Base-by-base conservation (phyloP, 768 basidiomycete species). In the Clathrus columnatus region DNA sequence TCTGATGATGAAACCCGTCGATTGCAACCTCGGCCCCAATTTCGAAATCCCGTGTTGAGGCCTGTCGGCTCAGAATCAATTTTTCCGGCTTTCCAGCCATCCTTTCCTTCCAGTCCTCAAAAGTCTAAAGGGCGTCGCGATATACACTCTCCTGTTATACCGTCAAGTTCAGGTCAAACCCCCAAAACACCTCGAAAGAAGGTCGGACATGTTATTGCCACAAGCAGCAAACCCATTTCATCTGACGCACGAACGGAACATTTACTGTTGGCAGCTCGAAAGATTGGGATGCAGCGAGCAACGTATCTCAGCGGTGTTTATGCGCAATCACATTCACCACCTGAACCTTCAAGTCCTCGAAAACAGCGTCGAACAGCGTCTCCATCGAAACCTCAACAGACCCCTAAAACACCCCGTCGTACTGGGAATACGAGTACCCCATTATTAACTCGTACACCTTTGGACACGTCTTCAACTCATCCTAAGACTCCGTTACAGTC, bases 241-340 rank as follows among this genome's bases (percentile, higher is more conserved):
- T 53, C 83, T 1, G 87, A 90, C 58, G 87, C 87, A 4, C 77
- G 83, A 46, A 73, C 76, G 0, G 87, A 89, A 61, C 85, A 85
- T 61, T 69, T 88, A 10, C 72, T 90, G 1, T 70, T 85, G 11
- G 87, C 87, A 2, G 82, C 85, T 7, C 78, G 84, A n/a, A 81
- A 72, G 51, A 73, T 87, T 3, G 86, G 86, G 4, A 76, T 79
- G 28, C 74, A 80, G 52, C 78, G 85, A 7, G 77, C 81, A 0
- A 75, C 75, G 4, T 64, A 79, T n/a, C 64, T 82, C 20, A 75
- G 80, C 0, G 83, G 83, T 5, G 65, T 81, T 61, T 64, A 70
- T 18, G 53, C 45, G 18, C 32, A 59, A 59, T 62, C 42, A 65
- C 68, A 43, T 65, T 64, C 2, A 63, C 62, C 24, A 41, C 66